Conservation (phyloP, 768 basidiomycete species). For the Harrya chromipes region DNA sequence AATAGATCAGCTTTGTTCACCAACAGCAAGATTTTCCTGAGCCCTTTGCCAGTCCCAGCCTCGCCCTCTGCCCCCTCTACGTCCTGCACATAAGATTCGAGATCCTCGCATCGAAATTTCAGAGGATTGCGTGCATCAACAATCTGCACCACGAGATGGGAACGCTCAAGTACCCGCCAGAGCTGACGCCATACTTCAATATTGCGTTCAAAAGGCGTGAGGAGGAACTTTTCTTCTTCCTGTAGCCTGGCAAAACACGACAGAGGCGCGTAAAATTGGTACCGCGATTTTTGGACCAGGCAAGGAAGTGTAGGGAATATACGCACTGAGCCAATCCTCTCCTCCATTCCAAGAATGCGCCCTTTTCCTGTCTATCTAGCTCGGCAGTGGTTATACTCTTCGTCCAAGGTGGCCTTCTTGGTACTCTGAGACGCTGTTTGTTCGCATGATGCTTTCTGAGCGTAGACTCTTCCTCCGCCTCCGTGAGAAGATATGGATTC, state of each 20-base stretch:
- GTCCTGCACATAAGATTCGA: constrained; percentile 82
- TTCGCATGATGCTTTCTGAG: constrained; percentile 73
- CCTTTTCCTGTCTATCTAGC: constrained; percentile 86
- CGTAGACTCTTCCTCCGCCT: constrained; percentile 76
- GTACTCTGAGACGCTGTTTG: constrained; percentile 75
- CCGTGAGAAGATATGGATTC: constrained; percentile 84
- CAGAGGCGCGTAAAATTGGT: not conserved
- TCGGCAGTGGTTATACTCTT: constrained; percentile 72
- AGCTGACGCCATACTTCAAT: constrained; percentile 98
- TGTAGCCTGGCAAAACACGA: constrained; percentile 56
- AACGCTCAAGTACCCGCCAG: constrained; percentile 95
- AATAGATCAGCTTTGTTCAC: constrained; percentile 97
- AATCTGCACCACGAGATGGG: constrained; percentile 92
- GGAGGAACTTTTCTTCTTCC: constrained; percentile 80
- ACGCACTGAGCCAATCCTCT: constrained; percentile 87
- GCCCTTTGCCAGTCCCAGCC: constrained; percentile 67
- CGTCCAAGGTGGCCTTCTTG: constrained; percentile 87
- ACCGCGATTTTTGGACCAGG: not conserved
- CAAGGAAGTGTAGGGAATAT: not conserved
- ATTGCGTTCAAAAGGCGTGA: constrained; percentile 96
- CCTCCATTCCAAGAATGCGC: constrained; percentile 91
- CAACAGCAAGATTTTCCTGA: constrained; percentile 73
- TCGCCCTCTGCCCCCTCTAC: constrained; percentile 83
- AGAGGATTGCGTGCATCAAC: constrained; percentile 96
- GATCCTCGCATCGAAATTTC: constrained; percentile 87